These are phyloP conservation scores for Striga asiatica DNA, from an alignment of 257 asterid genomes.

Conservation along the genomic window DNA sequence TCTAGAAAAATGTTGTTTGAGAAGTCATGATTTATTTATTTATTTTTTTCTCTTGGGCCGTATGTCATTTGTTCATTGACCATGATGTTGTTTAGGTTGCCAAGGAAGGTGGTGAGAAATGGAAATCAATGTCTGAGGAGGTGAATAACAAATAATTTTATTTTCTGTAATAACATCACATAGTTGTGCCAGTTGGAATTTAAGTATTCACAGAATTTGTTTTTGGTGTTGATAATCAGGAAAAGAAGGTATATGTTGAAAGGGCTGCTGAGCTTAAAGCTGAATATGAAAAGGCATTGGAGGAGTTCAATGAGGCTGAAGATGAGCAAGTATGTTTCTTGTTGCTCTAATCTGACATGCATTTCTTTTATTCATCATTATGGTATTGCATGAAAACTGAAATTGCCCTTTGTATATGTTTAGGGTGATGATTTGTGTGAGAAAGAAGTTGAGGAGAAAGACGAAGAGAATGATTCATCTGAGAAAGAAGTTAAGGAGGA, in stretches of 20 bases:
- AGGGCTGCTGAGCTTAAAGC: conserved; percentile 79
- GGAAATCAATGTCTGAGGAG: conserved; percentile 69
- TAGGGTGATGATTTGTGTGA: conserved; percentile 26
- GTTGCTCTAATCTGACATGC: background rate
- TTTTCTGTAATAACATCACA: too few relatives aligned
- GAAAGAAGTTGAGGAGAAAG: conserved; percentile 18
- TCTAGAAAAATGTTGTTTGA: too few relatives aligned
- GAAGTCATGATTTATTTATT: too few relatives aligned
- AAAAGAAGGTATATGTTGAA: conserved; percentile 48
- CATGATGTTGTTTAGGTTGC: conserved; percentile 58
- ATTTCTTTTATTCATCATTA: background rate
- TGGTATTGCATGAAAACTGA: background rate
- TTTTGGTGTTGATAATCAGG: conserved; percentile 23
- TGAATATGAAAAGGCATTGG: conserved; percentile 35
- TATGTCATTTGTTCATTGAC: too few relatives aligned
- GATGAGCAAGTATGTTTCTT: conserved; percentile 23
- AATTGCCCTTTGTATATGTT: background rate
- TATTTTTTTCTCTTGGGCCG: too few relatives aligned
- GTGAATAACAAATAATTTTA: conserved; percentile 32
- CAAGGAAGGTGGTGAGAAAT: conserved; percentile 76
- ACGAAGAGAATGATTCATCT: conserved; percentile 4
- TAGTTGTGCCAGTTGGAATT: too few relatives aligned
- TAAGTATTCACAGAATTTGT: background rate
- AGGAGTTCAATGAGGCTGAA: conserved; percentile 20
- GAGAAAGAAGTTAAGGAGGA: conserved; percentile 17